Conservation (phyloP, 2,329 filamentous ascomycete species). For the Fusarium veterinarium region DNA sequence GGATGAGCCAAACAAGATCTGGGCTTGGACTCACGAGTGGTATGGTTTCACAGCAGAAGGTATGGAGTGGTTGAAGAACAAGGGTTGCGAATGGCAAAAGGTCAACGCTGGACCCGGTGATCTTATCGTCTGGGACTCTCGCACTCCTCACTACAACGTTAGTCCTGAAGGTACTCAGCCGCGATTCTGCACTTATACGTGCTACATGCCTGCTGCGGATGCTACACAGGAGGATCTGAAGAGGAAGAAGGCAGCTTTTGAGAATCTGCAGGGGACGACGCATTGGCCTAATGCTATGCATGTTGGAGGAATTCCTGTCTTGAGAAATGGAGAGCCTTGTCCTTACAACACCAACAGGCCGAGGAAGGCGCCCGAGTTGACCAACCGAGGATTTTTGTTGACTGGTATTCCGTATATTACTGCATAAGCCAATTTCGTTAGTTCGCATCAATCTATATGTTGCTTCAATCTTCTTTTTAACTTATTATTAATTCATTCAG, state of each 20-base stretch:
- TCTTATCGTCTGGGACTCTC: slow-evolving; percentile 12
- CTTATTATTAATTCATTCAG: fast-evolving
- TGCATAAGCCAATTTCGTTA: fast-evolving
- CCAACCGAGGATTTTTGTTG: neutral
- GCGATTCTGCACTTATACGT: slow-evolving; percentile 6
- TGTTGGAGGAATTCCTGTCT: slow-evolving; percentile 7
- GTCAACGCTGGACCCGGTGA: slow-evolving; percentile 4
- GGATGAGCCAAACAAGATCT: slow-evolving; percentile 3
- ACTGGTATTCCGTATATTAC: slow-evolving; percentile 12
- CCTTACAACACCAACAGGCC: slow-evolving; percentile 12
- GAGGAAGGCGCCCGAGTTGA: neutral
- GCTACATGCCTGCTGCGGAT: slow-evolving; percentile 16
- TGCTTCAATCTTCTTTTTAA: fast-evolving
- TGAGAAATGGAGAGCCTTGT: slow-evolving; percentile 12
- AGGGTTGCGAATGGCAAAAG: slow-evolving; percentile 13
- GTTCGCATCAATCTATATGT: fast-evolving
- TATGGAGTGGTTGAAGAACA: slow-evolving; percentile 18
- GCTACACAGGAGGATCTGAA: slow-evolving; percentile 5
- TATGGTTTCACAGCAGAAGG: neutral
- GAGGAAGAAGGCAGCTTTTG: slow-evolving; percentile 18
- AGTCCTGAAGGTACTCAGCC: neutral
- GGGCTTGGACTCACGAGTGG: slow-evolving; percentile 19
- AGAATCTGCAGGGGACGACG: neutral
- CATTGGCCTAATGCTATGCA: slow-evolving; percentile 26
- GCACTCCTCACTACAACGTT: slow-evolving; percentile 19